Conservation (phyloP, 768 basidiomycete species). For the Pulveroboletus sp. region DNA sequence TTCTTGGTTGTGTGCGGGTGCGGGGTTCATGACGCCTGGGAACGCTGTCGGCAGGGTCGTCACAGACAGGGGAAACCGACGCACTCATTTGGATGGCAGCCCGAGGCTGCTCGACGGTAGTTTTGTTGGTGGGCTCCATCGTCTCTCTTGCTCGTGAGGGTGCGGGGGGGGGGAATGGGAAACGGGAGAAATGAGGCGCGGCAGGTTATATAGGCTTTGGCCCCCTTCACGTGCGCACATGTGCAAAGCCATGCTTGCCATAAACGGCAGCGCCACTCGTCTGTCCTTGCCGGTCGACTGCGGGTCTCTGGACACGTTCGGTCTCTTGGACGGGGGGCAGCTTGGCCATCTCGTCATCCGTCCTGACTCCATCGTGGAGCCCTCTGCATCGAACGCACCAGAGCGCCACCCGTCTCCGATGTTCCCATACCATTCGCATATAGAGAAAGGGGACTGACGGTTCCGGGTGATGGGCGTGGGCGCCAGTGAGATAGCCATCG, state of each 20-base stretch:
- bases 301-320: too few relatives aligned
- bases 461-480: not conserved
- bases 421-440: not conserved
- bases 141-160: slow-evolving; percentile 25
- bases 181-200: not conserved
- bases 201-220: slow-evolving; percentile 16
- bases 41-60: not conserved
- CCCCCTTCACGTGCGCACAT: slow-evolving; percentile 17
- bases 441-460: not conserved
- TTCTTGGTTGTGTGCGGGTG: slow-evolving; percentile 37
- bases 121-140: slow-evolving; percentile 31
- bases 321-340: too few relatives aligned
- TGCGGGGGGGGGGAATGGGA: not conserved
- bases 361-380: too few relatives aligned
- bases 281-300: not conserved
- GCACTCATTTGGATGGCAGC: slow-evolving; percentile 60
- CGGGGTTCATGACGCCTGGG: slow-evolving; percentile 45
- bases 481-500: slow-evolving; percentile 1
- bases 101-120: slow-evolving; percentile 51
- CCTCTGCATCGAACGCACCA: not conserved
- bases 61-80: slow-evolving; percentile 19
- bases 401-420: not conserved
- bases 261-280: slow-evolving; percentile 4
- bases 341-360: too few relatives aligned
- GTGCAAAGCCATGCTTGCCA: not conserved